Evolutionary conservation across 176 grass and related monocot genomes (phyloP).

Genomic region (Ensete ventricosum): DNA sequence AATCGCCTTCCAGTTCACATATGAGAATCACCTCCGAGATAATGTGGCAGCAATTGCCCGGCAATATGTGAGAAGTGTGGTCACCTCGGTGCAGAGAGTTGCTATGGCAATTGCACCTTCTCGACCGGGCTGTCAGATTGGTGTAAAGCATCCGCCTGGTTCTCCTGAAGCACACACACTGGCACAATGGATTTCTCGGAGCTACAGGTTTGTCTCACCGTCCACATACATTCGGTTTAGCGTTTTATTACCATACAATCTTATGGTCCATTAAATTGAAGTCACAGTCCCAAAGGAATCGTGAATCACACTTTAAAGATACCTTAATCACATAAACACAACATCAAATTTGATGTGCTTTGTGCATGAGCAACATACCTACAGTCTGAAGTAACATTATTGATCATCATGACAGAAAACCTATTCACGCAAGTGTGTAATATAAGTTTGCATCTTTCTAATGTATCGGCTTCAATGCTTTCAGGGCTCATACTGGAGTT

Average conservation of each 20-base stretch:
- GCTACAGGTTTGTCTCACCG: constrained; percentile 50
- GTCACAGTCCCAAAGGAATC: not conserved
- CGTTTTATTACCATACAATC: not conserved
- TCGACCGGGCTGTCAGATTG: constrained; percentile 48
- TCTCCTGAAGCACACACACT: constrained; percentile 84
- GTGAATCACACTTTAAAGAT: too few relatives aligned
- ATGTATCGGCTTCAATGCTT: not conserved
- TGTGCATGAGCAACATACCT: too few relatives aligned
- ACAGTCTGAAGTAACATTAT: too few relatives aligned
- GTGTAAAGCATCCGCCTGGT: constrained; percentile 50
- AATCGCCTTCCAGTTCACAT: constrained; percentile 95
- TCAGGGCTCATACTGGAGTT: constrained; percentile 68
- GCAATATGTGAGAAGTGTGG: constrained; percentile 82
- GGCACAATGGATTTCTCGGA: constrained; percentile 64
- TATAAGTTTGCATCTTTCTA: too few relatives aligned
- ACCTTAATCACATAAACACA: too few relatives aligned
- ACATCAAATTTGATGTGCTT: too few relatives aligned
- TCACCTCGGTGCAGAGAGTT: constrained; percentile 85
- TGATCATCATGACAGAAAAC: too few relatives aligned
- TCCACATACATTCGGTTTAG: not conserved
- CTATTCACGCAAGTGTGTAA: too few relatives aligned
- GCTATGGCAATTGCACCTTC: constrained; percentile 90
- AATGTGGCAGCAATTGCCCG: constrained; percentile 83
- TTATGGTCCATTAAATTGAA: not conserved
- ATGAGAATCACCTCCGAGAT: constrained; percentile 85